Percentiles rank a stretch among this genome's conserved stretches.
These are phyloP conservation scores for Mortierella antarctica DNA, from an alignment of 192 early-diverging fungal species.

Conservation along the genomic window DNA sequence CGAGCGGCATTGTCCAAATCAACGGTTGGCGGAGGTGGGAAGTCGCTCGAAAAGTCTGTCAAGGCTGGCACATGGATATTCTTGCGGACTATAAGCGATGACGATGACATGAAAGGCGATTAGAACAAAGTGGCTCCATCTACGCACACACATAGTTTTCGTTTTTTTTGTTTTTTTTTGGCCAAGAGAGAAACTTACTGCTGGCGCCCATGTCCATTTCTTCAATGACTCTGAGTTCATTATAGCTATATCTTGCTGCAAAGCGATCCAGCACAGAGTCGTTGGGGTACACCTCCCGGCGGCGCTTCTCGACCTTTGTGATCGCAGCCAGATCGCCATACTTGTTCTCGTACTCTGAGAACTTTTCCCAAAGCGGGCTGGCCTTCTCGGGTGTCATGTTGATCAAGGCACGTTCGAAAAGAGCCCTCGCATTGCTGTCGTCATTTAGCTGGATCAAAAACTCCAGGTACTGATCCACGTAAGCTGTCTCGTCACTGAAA, in stretches of 20 bases:
- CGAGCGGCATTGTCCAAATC: conserved; percentile 43
- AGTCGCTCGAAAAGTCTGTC: conserved; percentile 49
- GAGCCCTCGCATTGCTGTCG: conserved; percentile 88
- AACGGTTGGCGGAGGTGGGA: conserved; percentile 39
- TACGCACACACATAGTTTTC: neutral
- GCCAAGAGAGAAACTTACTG: conserved; percentile 49
- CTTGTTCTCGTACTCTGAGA: conserved; percentile 86
- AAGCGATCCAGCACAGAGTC: conserved; percentile 70
- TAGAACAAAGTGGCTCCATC: neutral
- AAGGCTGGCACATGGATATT: conserved; percentile 47
- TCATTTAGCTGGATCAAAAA: conserved; percentile 92
- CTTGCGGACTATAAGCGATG: conserved; percentile 22
- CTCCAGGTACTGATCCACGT: conserved; percentile 84
- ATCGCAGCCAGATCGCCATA: conserved; percentile 87
- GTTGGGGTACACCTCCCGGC: conserved; percentile 77
- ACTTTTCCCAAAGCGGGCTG: conserved; percentile 82
- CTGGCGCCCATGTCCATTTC: conserved; percentile 80
- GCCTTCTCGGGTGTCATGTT: conserved; percentile 75
- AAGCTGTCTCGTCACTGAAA: conserved; percentile 79
- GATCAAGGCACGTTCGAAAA: conserved; percentile 91
- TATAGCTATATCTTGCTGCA: conserved; percentile 79
- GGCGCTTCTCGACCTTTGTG: conserved; percentile 81
- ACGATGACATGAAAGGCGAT: neutral
- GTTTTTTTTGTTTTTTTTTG: neutral
- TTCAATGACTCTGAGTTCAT: conserved; percentile 78